These are phyloP conservation scores for Pseudoneurospora amorphoporcata DNA, from an alignment of 495 filamentous ascomycete genomes.

Conservation along the genomic window DNA sequence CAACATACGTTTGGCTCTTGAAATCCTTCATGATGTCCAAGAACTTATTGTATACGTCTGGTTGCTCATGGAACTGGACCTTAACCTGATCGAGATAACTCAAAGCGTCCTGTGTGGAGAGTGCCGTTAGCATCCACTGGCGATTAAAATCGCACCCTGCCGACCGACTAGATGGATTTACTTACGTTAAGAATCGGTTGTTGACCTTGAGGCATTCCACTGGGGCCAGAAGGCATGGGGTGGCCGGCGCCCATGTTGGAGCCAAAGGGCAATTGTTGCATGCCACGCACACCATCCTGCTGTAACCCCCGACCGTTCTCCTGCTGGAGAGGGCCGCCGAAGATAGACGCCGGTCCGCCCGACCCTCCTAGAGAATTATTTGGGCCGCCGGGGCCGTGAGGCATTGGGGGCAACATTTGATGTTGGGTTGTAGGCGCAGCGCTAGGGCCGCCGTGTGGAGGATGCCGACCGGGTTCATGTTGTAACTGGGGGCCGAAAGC, in stretches of 20 bases:
- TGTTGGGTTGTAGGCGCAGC: constrained; percentile 43
- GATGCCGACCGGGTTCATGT: constrained; percentile 44
- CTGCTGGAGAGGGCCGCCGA: constrained; percentile 41
- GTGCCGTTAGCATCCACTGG: background rate
- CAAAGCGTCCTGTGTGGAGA: constrained; percentile 64
- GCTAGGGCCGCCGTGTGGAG: constrained; percentile 55
- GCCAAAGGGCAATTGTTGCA: constrained; percentile 39
- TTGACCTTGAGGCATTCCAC: constrained; percentile 67
- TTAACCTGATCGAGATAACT: constrained; percentile 99
- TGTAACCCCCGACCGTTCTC: constrained; percentile 35
- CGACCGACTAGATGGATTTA: constrained; percentile 5
- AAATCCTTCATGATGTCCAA: constrained; percentile 99
- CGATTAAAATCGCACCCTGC: background rate
- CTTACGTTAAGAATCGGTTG: constrained; percentile 89
- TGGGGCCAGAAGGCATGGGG: constrained; percentile 21
- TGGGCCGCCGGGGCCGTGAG: constrained; percentile 36
- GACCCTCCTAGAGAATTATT: constrained; percentile 18
- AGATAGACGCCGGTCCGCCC: constrained; percentile 26
- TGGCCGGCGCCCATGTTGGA: constrained; percentile 20
- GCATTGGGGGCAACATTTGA: constrained; percentile 49
- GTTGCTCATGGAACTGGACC: constrained; percentile 92
- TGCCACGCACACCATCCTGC: constrained; percentile 21
- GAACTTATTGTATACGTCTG: constrained; percentile 97
- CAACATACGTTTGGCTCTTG: constrained; percentile 88
- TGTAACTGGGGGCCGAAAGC: constrained; percentile 61